A percentile compares a stretch with the other conserved stretches of the same genome.
Conservation (phyloP, 2,329 filamentous ascomycete genomes). For the Sporothrix luriei region DNA sequence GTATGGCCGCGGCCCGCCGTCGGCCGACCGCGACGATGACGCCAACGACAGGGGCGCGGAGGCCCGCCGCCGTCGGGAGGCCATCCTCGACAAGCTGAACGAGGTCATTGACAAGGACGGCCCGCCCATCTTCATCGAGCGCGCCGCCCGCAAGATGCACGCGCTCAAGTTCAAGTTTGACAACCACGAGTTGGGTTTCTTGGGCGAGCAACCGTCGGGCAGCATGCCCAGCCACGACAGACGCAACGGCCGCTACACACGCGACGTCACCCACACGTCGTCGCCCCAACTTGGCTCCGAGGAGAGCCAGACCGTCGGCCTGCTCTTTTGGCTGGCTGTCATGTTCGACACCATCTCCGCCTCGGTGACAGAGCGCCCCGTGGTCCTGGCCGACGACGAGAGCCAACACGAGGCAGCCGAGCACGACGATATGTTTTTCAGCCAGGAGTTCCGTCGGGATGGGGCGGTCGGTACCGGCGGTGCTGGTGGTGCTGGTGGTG, state of each 20-base stretch:
- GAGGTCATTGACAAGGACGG: conserved; percentile 39
- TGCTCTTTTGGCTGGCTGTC: conserved; percentile 61
- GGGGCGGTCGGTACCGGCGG: background rate
- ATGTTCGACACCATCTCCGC: conserved; percentile 63
- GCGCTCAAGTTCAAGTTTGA: conserved; percentile 45
- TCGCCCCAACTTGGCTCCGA: conserved; percentile 23
- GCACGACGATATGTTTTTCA: conserved; percentile 28
- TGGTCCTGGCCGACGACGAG: conserved; percentile 48
- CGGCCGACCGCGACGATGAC: background rate
- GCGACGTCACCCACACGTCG: conserved; percentile 28
- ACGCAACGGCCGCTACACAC: background rate
- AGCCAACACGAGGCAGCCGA: conserved; percentile 45
- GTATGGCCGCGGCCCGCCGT: conserved; percentile 14
- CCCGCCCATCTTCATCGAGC: conserved; percentile 45
- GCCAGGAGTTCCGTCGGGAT: conserved; percentile 31
- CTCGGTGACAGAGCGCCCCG: conserved; percentile 51
- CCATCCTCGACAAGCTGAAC: conserved; percentile 33
- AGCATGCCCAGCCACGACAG: conserved; percentile 18
- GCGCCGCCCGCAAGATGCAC: conserved; percentile 47
- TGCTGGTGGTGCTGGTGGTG: background rate
- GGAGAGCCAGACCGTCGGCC: conserved; percentile 51
- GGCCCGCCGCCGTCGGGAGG: conserved; percentile 23
- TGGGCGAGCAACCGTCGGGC: background rate
- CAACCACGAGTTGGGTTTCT: conserved; percentile 31
- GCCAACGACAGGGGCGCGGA: background rate